phyloP scores from a whole-genome alignment of 306 rosid genomes.

The Geum urbanum region DNA sequence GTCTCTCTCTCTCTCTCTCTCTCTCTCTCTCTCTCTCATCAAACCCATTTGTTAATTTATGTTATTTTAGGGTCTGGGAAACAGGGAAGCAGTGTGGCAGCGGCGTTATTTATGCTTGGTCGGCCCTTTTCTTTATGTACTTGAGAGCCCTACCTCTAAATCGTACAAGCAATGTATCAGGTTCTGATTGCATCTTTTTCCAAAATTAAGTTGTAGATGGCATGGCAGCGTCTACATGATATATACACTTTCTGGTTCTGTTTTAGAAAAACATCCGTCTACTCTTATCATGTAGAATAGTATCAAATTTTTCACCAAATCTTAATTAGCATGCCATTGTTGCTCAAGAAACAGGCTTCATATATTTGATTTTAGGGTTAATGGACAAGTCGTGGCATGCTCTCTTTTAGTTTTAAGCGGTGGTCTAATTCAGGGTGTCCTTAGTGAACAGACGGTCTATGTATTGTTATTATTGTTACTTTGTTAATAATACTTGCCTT shows the following conservation, averaged over 20 bases:
- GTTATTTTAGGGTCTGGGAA: constrained; percentile 80
- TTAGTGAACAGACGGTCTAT: not conserved
- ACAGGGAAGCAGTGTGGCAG: constrained; percentile 94
- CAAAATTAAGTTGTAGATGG: constrained; percentile 5
- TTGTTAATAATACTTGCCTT: not conserved
- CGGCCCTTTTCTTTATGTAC: constrained; percentile 86
- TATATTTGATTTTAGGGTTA: not conserved
- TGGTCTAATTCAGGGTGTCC: not conserved
- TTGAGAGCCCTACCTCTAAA: constrained; percentile 77
- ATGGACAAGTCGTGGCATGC: not conserved
- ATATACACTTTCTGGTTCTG: not conserved
- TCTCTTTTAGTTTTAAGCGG: not conserved
- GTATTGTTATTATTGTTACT: not conserved
- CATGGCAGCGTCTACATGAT: constrained; percentile 1
- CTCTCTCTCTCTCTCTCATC: not conserved
- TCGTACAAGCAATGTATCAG: constrained; percentile 82
- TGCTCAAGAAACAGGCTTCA: not conserved
- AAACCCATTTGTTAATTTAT: constrained; percentile 8
- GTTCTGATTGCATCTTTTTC: constrained; percentile 38
- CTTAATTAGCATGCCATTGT: not conserved
- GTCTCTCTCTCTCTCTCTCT: constrained; percentile 31
- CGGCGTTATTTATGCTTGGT: constrained; percentile 75
- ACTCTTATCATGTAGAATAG: not conserved
- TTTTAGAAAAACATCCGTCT: not conserved
- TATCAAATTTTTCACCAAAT: not conserved